phyloP scores from a whole-genome alignment of 345 rosid genomes.

The Mangifera indica region DNA sequence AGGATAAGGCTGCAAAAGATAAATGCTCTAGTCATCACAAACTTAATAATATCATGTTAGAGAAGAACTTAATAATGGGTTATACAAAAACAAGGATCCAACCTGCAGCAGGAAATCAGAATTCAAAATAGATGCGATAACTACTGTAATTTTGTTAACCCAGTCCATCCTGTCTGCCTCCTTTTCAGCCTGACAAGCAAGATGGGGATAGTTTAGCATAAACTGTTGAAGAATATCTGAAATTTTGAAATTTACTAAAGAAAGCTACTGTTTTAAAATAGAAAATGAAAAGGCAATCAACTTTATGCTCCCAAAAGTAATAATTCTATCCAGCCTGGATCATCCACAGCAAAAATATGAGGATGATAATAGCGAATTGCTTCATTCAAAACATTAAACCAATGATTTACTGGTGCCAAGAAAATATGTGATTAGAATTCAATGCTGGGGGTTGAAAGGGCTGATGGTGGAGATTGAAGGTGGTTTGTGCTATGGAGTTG shows the following conservation, averaged over 20 bases:
- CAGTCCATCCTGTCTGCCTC: conserved; percentile 83
- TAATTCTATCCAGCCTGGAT: not conserved
- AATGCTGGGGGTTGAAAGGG: not conserved
- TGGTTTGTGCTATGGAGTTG: too few relatives aligned
- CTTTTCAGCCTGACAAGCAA: conserved; percentile 70
- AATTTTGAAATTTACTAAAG: conserved; percentile 7
- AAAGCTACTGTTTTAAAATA: not conserved
- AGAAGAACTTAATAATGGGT: not conserved
- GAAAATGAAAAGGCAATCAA: not conserved
- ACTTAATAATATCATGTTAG: not conserved
- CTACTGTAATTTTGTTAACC: conserved; percentile 73
- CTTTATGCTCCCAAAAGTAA: not conserved
- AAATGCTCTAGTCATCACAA: conserved; percentile 20
- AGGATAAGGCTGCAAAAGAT: conserved; percentile 45
- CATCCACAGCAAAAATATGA: not conserved
- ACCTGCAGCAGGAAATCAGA: conserved; percentile 74
- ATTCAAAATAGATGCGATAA: conserved; percentile 68
- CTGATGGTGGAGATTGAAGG: too few relatives aligned
- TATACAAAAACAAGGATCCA: conserved; percentile 16
- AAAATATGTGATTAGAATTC: not conserved
- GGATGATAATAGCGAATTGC: not conserved
- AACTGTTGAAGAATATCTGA: not conserved
- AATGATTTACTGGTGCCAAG: not conserved
- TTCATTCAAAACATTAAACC: not conserved
- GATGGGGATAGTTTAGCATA: conserved; percentile 8